Base-by-base conservation (phyloP, 2,329 filamentous ascomycete genomes). In the Rhexocercosporidium sp. region DNA sequence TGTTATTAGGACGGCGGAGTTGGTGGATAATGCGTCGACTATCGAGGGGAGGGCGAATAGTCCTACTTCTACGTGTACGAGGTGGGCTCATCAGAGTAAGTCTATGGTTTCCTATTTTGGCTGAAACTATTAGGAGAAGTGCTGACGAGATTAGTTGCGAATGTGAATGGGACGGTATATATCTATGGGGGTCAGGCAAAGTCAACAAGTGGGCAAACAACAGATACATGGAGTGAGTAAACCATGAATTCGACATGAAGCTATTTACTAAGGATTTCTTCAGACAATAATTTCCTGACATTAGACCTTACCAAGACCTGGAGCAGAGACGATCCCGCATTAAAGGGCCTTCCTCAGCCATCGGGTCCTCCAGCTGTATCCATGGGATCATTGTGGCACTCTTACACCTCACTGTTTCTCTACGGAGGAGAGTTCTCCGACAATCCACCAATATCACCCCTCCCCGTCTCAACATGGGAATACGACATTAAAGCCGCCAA, bases 401-500 rank as follows among this genome's bases (percentile, higher is more conserved):
- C 91, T 54, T 88, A 88, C 74, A 82, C 88, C 63, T 88, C 87
- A 14, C 81, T 94, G 0, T 94, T 85, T 75, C 83, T 94, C 3
- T 94, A 94, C 71, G 92, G 92, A 20, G 92, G 92, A 20, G 83
- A 92, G 71, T 93, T 90, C 73, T 89, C 90, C 0, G 90, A 92
- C 71, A 84, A 82, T 16, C 88, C 90, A 0, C 79, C 81, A 7
- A 81, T 78, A 6, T 79, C 84, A 0, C 91, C 91, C 0, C 81
- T 82, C 0, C 81, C 86, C 0, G 85, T 90, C 62, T 87, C 89
- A 0, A 81, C 90, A 1, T 94, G 92, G 92, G 84, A 88, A 75
- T 94, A 93, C 77, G 82, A 87, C 59, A 88, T 93, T 72, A 76
- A 76, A 11, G 82, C 83, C 9, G 80, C 82, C 37, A 77, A 81